Percentiles rank a stretch among this genome's conserved stretches.
Evolutionary conservation across 441 rosid species (phyloP).

Genomic region (Theobroma grandiflorum): DNA sequence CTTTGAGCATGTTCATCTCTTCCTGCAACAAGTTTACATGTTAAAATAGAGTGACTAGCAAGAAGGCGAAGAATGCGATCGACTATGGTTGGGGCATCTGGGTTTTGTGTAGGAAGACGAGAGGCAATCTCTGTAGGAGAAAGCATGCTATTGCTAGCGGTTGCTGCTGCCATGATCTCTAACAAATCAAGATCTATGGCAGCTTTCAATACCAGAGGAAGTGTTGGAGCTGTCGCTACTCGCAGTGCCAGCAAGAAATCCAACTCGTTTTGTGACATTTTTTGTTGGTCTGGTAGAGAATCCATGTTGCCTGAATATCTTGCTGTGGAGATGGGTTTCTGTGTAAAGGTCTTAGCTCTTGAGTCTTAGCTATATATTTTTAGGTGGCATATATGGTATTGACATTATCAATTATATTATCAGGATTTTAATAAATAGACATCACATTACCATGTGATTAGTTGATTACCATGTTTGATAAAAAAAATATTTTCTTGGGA

Average conservation of each 20-base stretch:
- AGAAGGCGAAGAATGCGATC: slow-evolving; percentile 19
- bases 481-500: no score
- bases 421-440: no score
- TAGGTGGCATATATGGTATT: no score
- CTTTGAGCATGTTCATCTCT: slow-evolving; percentile 14
- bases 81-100: background rate
- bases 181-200: background rate
- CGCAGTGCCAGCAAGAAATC: slow-evolving; percentile 18
- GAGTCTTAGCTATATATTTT: no score
- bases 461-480: no score
- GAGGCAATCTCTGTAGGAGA: slow-evolving; percentile 24
- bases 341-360: background rate
- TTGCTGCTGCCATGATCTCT: background rate
- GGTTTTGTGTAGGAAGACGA: background rate
- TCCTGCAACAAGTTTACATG: background rate
- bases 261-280: background rate
- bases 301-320: background rate
- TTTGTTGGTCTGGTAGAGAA: background rate
- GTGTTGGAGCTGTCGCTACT: background rate
- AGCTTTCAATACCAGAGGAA: background rate
- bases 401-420: no score
- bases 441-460: no score
- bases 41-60: slow-evolving; percentile 3
- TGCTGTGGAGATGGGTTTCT: background rate
- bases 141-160: background rate